phyloP scores from a whole-genome alignment of 2,329 filamentous ascomycete species.

The Botrytis paeoniae region DNA sequence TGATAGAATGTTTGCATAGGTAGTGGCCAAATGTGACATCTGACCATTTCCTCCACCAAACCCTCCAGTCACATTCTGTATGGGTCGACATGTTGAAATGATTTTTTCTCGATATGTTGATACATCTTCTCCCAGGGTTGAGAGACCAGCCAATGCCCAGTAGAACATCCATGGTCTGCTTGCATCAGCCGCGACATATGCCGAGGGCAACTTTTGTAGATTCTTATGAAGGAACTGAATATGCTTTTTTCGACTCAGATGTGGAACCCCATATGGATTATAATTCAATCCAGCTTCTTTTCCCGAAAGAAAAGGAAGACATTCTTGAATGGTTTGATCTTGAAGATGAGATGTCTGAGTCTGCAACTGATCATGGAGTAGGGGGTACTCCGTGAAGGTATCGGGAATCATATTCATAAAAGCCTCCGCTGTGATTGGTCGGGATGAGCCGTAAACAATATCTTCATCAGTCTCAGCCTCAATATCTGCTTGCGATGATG shows the following conservation, averaged over 20 bases:
- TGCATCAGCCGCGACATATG: conserved; percentile 75
- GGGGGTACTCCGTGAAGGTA: conserved; percentile 57
- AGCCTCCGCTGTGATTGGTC: conserved; percentile 22
- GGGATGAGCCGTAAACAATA: conserved; percentile 20
- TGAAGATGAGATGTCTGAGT: conserved; percentile 69
- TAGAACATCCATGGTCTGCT: conserved; percentile 93
- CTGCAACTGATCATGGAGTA: conserved; percentile 61
- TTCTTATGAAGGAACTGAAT: conserved; percentile 59
- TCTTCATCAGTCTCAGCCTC: conserved; percentile 20
- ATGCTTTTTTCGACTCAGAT: conserved; percentile 63
- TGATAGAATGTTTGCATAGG: conserved; percentile 79
- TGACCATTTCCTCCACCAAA: conserved; percentile 95
- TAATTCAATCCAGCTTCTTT: conserved; percentile 48
- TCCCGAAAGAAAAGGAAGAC: conserved; percentile 63
- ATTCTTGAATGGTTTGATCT: conserved; percentile 64
- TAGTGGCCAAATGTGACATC: conserved; percentile 80
- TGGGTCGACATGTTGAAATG: conserved; percentile 69
- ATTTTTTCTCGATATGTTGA: conserved; percentile 64
- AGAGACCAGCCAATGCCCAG: conserved; percentile 78
- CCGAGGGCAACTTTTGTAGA: conserved; percentile 61
- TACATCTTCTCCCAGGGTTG: conserved; percentile 72
- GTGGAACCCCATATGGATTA: conserved; percentile 72
- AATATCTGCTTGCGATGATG: conserved; percentile 15
- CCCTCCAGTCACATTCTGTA: conserved; percentile 81
- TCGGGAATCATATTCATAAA: conserved; percentile 45